phyloP scores from a whole-genome alignment of 805 yeast species.

The Metschnikowia lachancei region DNA sequence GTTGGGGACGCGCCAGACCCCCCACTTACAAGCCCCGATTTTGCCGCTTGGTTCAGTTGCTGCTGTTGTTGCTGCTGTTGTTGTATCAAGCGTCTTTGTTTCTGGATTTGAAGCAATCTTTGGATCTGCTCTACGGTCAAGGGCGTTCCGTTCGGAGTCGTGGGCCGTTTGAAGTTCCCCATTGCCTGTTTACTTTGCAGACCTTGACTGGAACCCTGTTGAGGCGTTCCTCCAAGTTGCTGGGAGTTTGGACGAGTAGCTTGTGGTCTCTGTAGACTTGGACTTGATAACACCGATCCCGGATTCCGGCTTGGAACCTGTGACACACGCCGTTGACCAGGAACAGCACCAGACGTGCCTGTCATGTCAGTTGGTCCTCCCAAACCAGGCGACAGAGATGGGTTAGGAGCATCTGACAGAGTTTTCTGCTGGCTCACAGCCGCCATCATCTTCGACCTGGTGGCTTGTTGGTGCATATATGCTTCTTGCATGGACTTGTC shows the following conservation, averaged over 20 bases:
- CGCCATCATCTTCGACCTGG: conserved; percentile 42
- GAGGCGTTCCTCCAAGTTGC: not conserved
- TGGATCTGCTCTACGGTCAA: conserved; percentile 62
- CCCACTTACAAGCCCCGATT: not conserved
- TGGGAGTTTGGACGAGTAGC: conserved; percentile 2
- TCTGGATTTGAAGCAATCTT: conserved; percentile 51
- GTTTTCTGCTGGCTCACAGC: conserved; percentile 38
- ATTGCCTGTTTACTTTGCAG: conserved; percentile 16
- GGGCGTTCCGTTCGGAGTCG: conserved; percentile 55
- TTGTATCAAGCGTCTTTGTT: conserved; percentile 48
- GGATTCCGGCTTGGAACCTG: conserved; percentile 6
- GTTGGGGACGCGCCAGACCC: not conserved
- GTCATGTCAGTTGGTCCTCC: conserved; percentile 14
- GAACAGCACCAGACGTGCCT: not conserved
- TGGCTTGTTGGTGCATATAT: conserved; percentile 48
- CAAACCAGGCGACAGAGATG: conserved; percentile 10
- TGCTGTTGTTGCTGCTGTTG: conserved; percentile 34
- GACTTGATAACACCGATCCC: conserved; percentile 2
- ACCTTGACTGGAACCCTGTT: conserved; percentile 1
- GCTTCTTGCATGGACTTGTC: conserved; percentile 84
- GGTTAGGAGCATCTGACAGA: conserved; percentile 4
- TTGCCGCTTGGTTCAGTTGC: conserved; percentile 18
- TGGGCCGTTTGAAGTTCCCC: conserved; percentile 33
- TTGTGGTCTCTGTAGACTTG: conserved; percentile 2
- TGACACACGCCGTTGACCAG: conserved; percentile 6